Evolutionary conservation across 345 rosid genomes (phyloP), one percentile per base, ranked within the genome.

Genomic region (Jatropha curcas): DNA sequence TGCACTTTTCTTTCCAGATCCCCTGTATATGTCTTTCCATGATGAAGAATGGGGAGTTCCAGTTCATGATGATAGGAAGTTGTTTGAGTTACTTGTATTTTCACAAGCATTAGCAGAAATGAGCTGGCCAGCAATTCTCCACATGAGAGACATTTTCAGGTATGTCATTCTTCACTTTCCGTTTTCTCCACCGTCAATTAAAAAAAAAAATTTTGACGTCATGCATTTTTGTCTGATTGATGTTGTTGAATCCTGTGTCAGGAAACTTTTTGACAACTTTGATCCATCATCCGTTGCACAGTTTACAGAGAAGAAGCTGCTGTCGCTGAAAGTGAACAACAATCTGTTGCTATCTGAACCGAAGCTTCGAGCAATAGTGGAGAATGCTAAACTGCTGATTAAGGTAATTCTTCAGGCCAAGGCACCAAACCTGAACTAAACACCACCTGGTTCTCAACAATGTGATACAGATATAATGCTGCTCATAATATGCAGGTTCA

Each of bases 41-140:
- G 98, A 92, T 64, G 82, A 87, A 75, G 95, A 92, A 75, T 92
- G 95, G 93, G 98, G 98, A 50, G 84, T 90, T 80, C 87, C 91
- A 0, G 89, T 87, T 77, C 89, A 74, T 73, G 95, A 94, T 20
- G 97, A 94, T 78, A 73, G 55, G 68, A 94, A 83, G 79, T 83
- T 94, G 75, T 88, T 94, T 68, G 98, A 92, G 83, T 81, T 90
- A 3, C 95, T 90, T 52, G 97, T 92, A 12, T 90, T 85, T 82
- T 92, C 97, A n/a, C 97, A 88, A 80, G 97, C 98, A n/a, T 79
- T 92, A 69, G 97, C 97, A 59, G 98, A 94, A 82, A 83, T 89
- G 71, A 89, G 90, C 80, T 94, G 98, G 97, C 93, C 88, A 43
- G 79, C 87, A n/a, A 88, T 94, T 51, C 88, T 94, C 50, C 82